These are phyloP conservation scores for Euclidium syriacum DNA, from an alignment of 345 rosid species.

Conservation along the genomic window DNA sequence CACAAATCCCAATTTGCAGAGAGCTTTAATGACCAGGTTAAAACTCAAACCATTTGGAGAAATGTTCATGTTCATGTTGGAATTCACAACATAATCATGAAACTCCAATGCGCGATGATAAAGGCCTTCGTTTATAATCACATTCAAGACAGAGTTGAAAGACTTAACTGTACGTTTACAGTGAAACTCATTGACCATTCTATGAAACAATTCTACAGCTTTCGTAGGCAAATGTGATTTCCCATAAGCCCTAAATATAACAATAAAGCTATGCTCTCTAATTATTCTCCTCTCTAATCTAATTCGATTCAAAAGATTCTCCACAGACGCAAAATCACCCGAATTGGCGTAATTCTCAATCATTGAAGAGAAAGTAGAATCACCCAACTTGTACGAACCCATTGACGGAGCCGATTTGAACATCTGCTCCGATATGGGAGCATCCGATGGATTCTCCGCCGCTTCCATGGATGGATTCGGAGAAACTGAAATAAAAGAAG, in stretches of 20 bases:
- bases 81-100: constrained; percentile 42
- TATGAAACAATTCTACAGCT: constrained; percentile 62
- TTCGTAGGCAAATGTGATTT: constrained; percentile 54
- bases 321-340: constrained; percentile 55
- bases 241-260: constrained; percentile 70
- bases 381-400: constrained; percentile 71
- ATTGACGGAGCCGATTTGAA: constrained; percentile 45
- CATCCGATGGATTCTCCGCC: constrained; percentile 12
- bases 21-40: constrained; percentile 65
- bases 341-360: constrained; percentile 49
- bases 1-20: constrained; percentile 67
- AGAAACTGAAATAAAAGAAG: constrained; percentile 17
- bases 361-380: constrained; percentile 69
- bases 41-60: constrained; percentile 62
- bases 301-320: constrained; percentile 56
- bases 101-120: constrained; percentile 62
- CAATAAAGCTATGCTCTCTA: constrained; percentile 50
- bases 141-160: constrained; percentile 82
- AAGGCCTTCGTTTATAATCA: constrained; percentile 53
- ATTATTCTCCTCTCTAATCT: constrained; percentile 53
- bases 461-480: constrained; percentile 16
- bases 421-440: constrained; percentile 47
- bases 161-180: constrained; percentile 75
- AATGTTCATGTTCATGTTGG: constrained; percentile 41
- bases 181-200: constrained; percentile 53